These are phyloP conservation scores for Clitopilus passeckerianus DNA, from an alignment of 768 basidiomycete genomes.

Conservation along the genomic window DNA sequence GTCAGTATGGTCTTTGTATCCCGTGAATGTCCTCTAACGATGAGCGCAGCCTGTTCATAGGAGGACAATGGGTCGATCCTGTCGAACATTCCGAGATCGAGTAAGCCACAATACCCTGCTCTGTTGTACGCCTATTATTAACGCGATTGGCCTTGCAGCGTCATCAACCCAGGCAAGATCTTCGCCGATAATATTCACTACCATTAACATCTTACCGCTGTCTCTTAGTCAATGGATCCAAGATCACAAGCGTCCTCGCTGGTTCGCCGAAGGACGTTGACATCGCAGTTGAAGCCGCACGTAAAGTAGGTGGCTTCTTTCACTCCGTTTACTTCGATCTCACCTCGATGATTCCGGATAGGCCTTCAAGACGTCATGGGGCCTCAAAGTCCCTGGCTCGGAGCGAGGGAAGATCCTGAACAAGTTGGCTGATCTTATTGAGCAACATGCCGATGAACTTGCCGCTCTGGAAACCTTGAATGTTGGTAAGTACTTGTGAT, in stretches of 20 bases:
- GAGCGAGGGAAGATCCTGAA: conserved; percentile 50
- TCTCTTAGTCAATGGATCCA: conserved; percentile 53
- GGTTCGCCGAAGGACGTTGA: conserved; percentile 73
- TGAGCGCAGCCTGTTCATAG: conserved; percentile 57
- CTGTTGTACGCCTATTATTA: background rate
- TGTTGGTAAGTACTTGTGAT: conserved; percentile 4
- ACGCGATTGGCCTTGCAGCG: background rate
- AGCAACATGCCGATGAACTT: conserved; percentile 55
- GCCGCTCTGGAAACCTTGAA: conserved; percentile 61
- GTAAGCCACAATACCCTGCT: conserved; percentile 26
- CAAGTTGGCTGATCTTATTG: conserved; percentile 64
- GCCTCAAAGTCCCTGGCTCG: conserved; percentile 49
- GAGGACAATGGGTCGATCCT: conserved; percentile 62
- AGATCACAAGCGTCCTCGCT: conserved; percentile 51
- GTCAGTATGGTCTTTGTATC: background rate
- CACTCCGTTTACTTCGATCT: background rate
- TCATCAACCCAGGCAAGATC: conserved; percentile 7
- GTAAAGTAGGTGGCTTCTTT: background rate
- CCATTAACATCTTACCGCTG: conserved; percentile 2
- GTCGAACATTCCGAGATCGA: conserved; percentile 54
- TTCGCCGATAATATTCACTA: background rate
- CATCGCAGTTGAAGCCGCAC: conserved; percentile 31
- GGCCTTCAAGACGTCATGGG: conserved; percentile 61
- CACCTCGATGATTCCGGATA: conserved; percentile 1
- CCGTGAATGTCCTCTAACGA: background rate